A percentile compares a stretch with the other conserved stretches of the same genome.
These are phyloP conservation scores for Hondaea fermentalgiana DNA, from an alignment of 108 stramenopile species.

Conservation along the genomic window DNA sequence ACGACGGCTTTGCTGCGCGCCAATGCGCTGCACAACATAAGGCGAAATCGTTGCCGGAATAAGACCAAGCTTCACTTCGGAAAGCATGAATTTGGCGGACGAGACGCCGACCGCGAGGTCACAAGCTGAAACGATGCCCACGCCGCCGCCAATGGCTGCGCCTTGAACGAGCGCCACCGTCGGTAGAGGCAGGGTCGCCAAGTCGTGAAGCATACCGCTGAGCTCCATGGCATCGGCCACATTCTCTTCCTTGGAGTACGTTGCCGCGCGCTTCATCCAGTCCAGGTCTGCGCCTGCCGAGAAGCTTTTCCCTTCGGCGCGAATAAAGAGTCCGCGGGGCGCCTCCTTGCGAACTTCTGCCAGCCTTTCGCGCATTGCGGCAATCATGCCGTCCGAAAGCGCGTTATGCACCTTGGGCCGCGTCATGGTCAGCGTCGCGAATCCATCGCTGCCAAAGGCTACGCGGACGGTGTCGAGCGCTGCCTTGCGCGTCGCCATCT, in stretches of 20 bases:
- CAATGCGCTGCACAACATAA: not conserved
- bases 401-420: not conserved
- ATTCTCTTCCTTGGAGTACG: not conserved
- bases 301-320: not conserved
- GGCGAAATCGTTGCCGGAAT: constrained; percentile 24
- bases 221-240: constrained; percentile 1
- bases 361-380: not conserved
- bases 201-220: not conserved
- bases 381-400: not conserved
- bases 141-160: not conserved
- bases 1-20: not conserved
- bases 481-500: too few relatives aligned
- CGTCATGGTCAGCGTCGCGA: constrained; percentile 20
- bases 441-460: not conserved
- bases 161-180: constrained; percentile 1
- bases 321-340: not conserved
- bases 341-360: not conserved
- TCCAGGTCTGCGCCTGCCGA: constrained; percentile 3
- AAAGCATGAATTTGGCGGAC: not conserved
- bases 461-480: not conserved
- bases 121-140: not conserved
- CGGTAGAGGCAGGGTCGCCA: not conserved
- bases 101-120: not conserved
- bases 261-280: constrained; percentile 15
- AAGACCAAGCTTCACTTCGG: constrained; percentile 19